A percentile compares a stretch with the other conserved stretches of the same genome.
phyloP scores from a whole-genome alignment of 495 filamentous ascomycete species.

The Xylaria cubensis region DNA sequence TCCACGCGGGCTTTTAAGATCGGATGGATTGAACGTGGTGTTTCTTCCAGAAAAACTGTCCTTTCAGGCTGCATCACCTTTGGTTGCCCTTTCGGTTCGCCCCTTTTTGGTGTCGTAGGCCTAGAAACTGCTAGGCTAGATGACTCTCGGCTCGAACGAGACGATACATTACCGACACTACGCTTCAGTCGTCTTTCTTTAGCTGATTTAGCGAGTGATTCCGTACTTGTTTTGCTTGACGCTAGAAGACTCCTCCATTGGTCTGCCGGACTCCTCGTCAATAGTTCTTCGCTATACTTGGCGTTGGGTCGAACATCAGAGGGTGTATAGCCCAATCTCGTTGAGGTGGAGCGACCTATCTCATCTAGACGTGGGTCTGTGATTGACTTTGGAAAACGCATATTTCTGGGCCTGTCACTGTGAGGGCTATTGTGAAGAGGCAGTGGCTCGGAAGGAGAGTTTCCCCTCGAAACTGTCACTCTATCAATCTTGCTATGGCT shows the following conservation, averaged over 20 bases:
- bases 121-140: background rate
- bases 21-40: background rate
- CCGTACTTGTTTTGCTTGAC: conserved; percentile 34
- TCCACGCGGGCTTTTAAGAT: background rate
- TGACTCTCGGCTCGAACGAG: conserved; percentile 28
- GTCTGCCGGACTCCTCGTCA: conserved; percentile 25
- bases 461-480: background rate
- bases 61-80: conserved; percentile 3
- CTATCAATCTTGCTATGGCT: background rate
- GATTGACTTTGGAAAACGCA: background rate
- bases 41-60: conserved; percentile 17
- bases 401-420: background rate
- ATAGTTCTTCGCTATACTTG: background rate
- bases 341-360: background rate
- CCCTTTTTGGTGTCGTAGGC: conserved; percentile 13
- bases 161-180: conserved; percentile 20
- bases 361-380: background rate
- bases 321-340: background rate
- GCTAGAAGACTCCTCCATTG: conserved; percentile 33
- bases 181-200: conserved; percentile 40
- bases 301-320: background rate
- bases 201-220: conserved; percentile 32
- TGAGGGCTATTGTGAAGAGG: background rate
- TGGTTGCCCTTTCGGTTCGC: conserved; percentile 1
- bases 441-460: background rate